phyloP scores from a whole-genome alignment of 2,329 filamentous ascomycete species.

The Colletotrichum cuscutae region DNA sequence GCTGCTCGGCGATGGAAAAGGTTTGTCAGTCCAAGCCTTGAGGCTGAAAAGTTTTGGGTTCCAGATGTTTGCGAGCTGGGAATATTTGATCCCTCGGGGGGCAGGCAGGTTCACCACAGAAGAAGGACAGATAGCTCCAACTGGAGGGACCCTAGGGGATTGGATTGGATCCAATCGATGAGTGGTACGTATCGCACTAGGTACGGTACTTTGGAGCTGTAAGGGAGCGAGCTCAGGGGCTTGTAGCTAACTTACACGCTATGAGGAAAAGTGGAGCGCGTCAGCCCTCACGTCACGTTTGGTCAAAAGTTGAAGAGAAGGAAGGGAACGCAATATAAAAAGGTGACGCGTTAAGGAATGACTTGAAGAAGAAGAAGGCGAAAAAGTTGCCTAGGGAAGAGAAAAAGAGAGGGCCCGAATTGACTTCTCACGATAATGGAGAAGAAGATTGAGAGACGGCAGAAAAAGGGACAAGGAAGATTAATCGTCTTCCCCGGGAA shows the following conservation, averaged over 20 bases:
- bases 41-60: neutral
- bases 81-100: conserved; percentile 1
- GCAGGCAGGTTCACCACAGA: conserved; percentile 6
- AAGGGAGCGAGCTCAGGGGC: conserved; percentile 30
- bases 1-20: conserved; percentile 21
- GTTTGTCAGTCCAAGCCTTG: conserved; percentile 23
- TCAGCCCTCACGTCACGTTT: conserved; percentile 27
- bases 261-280: conserved; percentile 22
- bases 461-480: conserved; percentile 1
- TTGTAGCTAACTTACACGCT: conserved; percentile 32
- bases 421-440: conserved; percentile 1
- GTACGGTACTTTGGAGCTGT: neutral
- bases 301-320: conserved; percentile 30
- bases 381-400: neutral
- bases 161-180: neutral
- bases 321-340: conserved; percentile 27
- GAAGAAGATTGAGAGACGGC: neutral
- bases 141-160: neutral
- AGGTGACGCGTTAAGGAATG: conserved; percentile 16
- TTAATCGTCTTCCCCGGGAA: conserved; percentile 7
- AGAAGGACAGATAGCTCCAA: conserved; percentile 36
- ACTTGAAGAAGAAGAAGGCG: conserved; percentile 19
- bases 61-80: conserved; percentile 5
- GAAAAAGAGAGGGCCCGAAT: neutral
- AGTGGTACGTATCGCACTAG: conserved; percentile 27